Conservation (phyloP, 179 eudicot genomes). For the Actinidia arguta region DNA sequence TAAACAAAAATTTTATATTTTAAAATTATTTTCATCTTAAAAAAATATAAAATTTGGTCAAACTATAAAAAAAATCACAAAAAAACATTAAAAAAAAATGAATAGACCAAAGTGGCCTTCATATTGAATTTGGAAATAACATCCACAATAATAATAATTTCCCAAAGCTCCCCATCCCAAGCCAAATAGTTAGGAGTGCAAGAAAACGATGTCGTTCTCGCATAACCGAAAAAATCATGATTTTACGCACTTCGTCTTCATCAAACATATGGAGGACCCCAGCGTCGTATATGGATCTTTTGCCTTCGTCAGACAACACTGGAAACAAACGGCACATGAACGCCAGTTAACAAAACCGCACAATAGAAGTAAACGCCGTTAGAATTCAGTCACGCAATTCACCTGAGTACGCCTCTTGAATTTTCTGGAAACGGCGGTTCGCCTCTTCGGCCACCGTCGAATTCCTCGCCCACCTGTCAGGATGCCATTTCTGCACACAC, state of each 20-base stretch:
- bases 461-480: slow-evolving; percentile 73
- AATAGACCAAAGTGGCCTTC: too few relatives aligned
- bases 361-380: background rate
- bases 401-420: slow-evolving; percentile 98
- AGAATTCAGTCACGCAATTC: background rate
- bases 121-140: too few relatives aligned
- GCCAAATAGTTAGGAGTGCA: too few relatives aligned
- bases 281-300: slow-evolving; percentile 86
- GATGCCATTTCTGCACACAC: slow-evolving; percentile 82
- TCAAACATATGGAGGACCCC: slow-evolving; percentile 84
- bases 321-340: slow-evolving; percentile 6
- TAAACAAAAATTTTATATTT: too few relatives aligned
- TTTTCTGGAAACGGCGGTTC: slow-evolving; percentile 77
- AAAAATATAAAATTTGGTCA: too few relatives aligned
- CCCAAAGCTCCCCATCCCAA: too few relatives aligned
- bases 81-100: too few relatives aligned
- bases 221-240: background rate
- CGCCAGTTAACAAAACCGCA: background rate
- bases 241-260: slow-evolving; percentile 62
- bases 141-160: too few relatives aligned
- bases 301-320: slow-evolving; percentile 87
- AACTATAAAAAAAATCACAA: too few relatives aligned
- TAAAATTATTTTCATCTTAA: too few relatives aligned
- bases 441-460: slow-evolving; percentile 70
- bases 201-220: too few relatives aligned